Evolutionary conservation across 2,329 filamentous ascomycete species (phyloP).

Genomic region (Stylonectria norvegica): DNA sequence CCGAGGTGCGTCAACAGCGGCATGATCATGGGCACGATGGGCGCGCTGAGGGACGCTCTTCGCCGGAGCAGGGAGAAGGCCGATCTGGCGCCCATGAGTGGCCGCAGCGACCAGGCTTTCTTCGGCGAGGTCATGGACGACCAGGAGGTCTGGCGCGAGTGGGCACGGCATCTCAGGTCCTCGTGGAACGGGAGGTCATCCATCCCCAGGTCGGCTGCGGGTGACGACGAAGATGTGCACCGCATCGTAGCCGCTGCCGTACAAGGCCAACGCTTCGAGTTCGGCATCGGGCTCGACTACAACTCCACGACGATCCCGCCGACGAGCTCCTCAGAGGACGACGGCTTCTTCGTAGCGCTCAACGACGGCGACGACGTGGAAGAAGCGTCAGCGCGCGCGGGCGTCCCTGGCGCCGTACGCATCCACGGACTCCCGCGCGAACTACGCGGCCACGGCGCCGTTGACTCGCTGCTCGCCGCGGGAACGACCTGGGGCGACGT

Average conservation of each 20-base stretch:
- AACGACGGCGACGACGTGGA: conserved; percentile 22
- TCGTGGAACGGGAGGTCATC: conserved; percentile 35
- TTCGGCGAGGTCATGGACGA: conserved; percentile 38
- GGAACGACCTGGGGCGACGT: conserved; percentile 31
- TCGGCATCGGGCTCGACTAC: conserved; percentile 39
- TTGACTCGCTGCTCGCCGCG: conserved; percentile 13
- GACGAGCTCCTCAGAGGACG: conserved; percentile 36
- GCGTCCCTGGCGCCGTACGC: conserved; percentile 30
- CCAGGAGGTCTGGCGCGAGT: conserved; percentile 37
- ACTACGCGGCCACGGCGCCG: conserved; percentile 10
- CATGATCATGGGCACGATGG: conserved; percentile 36
- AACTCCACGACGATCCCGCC: conserved; percentile 36
- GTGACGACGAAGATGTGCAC: conserved; percentile 17
- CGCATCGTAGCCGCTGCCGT: conserved; percentile 28
- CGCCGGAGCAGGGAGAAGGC: conserved; percentile 29
- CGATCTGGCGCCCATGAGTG: conserved; percentile 23
- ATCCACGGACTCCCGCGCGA: conserved; percentile 28
- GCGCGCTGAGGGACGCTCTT: conserved; percentile 23
- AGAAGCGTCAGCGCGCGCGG: conserved; percentile 27
- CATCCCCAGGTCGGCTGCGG: conserved; percentile 13
- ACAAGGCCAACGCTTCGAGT: conserved; percentile 33
- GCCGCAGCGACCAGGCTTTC: conserved; percentile 37
- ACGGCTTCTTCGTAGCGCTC: conserved; percentile 33
- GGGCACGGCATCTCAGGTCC: conserved; percentile 26
- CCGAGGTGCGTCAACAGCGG: conserved; percentile 36